Evolutionary conservation across 2,329 filamentous ascomycete species (phyloP).

Genomic region (Alternaria conjuncta): DNA sequence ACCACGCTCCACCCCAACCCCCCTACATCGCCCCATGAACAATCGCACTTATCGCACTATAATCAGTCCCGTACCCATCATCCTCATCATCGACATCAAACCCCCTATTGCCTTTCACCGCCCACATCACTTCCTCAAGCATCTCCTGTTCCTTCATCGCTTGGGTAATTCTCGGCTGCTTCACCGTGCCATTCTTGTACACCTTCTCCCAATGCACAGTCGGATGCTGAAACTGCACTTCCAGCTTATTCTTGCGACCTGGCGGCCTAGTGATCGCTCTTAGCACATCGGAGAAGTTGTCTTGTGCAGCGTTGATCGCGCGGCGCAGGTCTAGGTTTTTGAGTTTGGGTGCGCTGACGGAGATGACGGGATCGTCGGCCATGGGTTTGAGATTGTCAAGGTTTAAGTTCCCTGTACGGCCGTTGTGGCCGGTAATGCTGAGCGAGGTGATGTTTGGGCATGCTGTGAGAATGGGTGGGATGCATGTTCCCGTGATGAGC

Average conservation of each 20-base stretch:
- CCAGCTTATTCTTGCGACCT: not conserved
- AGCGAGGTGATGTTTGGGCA: not conserved
- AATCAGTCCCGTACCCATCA: not conserved
- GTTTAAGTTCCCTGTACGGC: not conserved
- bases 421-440: not conserved
- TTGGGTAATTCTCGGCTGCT: not conserved
- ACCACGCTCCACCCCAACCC: too few relatives aligned
- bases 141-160: not conserved
- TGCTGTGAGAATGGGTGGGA: not conserved
- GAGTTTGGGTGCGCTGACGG: not conserved
- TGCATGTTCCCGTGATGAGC: not conserved
- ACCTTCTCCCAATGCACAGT: not conserved
- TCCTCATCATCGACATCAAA: not conserved
- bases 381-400: not conserved
- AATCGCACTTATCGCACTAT: not conserved
- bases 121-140: not conserved
- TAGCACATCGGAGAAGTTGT: not conserved
- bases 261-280: fast-evolving
- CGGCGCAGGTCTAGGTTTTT: not conserved
- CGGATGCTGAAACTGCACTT: not conserved
- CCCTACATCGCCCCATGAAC: not conserved
- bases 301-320: not conserved
- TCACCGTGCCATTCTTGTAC: not conserved
- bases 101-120: not conserved
- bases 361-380: not conserved